Evolutionary conservation across 2,329 filamentous ascomycete genomes (phyloP), one percentile per base, ranked within the genome.

Genomic region (Botryosphaeria dothidea): DNA sequence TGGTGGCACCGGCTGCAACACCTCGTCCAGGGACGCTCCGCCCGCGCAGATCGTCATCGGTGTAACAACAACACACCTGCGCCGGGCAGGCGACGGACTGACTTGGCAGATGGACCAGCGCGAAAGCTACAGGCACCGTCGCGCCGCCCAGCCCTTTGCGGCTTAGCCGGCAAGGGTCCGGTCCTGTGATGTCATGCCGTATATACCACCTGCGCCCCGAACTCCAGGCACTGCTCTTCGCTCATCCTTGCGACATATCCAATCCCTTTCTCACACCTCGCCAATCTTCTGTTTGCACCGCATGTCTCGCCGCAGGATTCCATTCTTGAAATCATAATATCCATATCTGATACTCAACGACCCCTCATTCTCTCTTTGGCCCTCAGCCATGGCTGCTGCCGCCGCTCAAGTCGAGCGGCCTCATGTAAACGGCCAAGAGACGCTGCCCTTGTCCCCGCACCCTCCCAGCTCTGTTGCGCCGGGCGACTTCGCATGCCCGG

Each of bases 401-500:
- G 41, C 61, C 17, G 61, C 49, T 19, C 61, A 48, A 3, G 3
- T 34, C 41, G 25, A 46, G 41, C 41, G 23, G 13, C 6, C 56
- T 4, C 41, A 46, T n/a, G 9, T 31, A 34, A 31, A 13, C 21
- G 36, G 9, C 23, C 36, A 23, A 9, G 54, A 41, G 15, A 17
- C 52, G 23, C 36, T 15, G 17, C 15, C 54, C 2, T 29, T 31
- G 11, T 43, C 54, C n/a, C 15, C 43, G 19, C 52, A 56, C 5
- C 36, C 57, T 9, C n/a, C 15, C 25, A 41, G 19, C 11, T 34
- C 57, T 25, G 13, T 46, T 57, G 27, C 29, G 46, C 29, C 49
- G n/a, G 41, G 48, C 43, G 51, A 57, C 2, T n/a, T 57, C 3
- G 49, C 62, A 4, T 80, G 78, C 66, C 78, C 82, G 63, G 82